Percentiles rank a stretch among this genome's conserved stretches.
Conservation (phyloP, 805 yeast species). For the Wilhelminamyces savonicus region DNA sequence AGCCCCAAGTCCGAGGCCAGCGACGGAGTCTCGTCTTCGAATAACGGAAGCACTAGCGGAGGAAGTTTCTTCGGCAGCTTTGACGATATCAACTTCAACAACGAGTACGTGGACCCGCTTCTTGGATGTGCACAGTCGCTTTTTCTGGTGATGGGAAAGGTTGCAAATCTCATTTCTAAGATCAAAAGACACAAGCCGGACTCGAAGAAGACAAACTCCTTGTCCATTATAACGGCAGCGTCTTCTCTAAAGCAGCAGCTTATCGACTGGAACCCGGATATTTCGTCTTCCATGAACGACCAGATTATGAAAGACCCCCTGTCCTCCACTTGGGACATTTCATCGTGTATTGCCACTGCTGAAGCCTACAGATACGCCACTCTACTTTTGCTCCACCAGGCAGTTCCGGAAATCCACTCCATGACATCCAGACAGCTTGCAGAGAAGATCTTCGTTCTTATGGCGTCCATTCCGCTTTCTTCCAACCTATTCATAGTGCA, state of each 20-base stretch:
- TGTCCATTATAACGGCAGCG: slow-evolving; percentile 47
- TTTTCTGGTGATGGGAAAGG: slow-evolving; percentile 59
- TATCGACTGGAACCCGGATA: slow-evolving; percentile 51
- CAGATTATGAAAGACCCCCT: slow-evolving; percentile 7
- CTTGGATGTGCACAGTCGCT: slow-evolving; percentile 62
- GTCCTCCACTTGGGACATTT: slow-evolving; percentile 45
- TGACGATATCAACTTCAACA: slow-evolving; percentile 26
- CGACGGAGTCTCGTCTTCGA: slow-evolving; percentile 16
- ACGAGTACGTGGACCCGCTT: slow-evolving; percentile 52
- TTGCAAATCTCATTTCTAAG: slow-evolving; percentile 48
- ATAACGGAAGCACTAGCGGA: slow-evolving; percentile 6
- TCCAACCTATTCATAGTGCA: slow-evolving; percentile 54
- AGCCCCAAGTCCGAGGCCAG: slow-evolving; percentile 16
- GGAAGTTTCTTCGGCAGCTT: slow-evolving; percentile 34
- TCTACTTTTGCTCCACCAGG: slow-evolving; percentile 56
- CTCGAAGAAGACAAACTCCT: slow-evolving; percentile 25
- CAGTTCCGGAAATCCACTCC: slow-evolving; percentile 64
- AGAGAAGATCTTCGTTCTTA: slow-evolving; percentile 49
- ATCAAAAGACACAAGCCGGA: slow-evolving; percentile 32
- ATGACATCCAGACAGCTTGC: slow-evolving; percentile 49
- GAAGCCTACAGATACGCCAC: slow-evolving; percentile 63
- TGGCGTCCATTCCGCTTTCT: slow-evolving; percentile 57
- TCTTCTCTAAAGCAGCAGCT: slow-evolving; percentile 48
- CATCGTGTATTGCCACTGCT: slow-evolving; percentile 62
- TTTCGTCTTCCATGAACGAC: slow-evolving; percentile 18